A percentile compares a stretch with the other conserved stretches of the same genome.
Conservation (phyloP, 345 rosid genomes). For the Lenwebbia sp. region DNA sequence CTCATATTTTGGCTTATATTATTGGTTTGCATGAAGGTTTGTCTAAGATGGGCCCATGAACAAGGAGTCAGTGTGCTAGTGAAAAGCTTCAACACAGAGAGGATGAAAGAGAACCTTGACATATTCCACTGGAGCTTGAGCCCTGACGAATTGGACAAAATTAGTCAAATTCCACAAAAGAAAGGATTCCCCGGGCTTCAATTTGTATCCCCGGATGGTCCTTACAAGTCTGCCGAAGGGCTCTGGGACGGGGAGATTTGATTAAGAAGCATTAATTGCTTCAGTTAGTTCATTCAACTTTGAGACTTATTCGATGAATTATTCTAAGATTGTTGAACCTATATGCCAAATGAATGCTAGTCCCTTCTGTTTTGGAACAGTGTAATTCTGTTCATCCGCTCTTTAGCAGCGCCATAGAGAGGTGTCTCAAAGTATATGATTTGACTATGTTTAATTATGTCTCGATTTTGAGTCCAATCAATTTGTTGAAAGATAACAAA, state of each 20-base stretch:
- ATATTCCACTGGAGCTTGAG: slow-evolving; percentile 22
- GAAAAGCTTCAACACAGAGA: slow-evolving; percentile 21
- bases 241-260: slow-evolving; percentile 21
- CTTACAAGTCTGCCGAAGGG: slow-evolving; percentile 11
- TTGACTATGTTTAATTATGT: neutral
- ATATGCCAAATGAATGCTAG: neutral
- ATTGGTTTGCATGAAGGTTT: neutral
- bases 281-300: neutral
- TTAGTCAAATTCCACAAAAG: slow-evolving; percentile 9
- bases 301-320: neutral
- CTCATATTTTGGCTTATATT: neutral
- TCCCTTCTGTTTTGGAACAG: neutral
- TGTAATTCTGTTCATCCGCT: neutral
- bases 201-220: slow-evolving; percentile 4
- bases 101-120: slow-evolving; percentile 12
- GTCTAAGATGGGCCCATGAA: slow-evolving; percentile 28
- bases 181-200: neutral
- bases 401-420: neutral
- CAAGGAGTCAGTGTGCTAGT: slow-evolving; percentile 15
- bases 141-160: slow-evolving; percentile 8
- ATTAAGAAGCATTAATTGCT: neutral
- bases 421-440: neutral
- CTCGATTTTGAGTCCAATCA: neutral
- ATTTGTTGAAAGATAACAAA: neutral
- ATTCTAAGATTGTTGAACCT: neutral